Base-by-base conservation (phyloP, 139 green algal genomes). In the Pycnococcus provasolii region DNA sequence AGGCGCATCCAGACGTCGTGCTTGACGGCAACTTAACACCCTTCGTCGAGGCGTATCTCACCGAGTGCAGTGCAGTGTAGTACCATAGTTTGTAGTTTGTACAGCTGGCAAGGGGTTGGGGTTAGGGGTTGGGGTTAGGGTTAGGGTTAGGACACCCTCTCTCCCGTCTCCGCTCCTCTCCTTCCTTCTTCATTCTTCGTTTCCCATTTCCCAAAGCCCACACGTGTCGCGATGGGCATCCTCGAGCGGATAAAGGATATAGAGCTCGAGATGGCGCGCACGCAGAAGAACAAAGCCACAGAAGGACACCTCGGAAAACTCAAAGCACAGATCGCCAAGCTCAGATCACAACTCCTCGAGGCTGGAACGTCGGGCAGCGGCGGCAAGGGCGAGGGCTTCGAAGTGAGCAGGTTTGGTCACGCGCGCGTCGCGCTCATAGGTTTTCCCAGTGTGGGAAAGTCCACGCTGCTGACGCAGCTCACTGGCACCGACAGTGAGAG, bases 221-320 rank as follows among this genome's bases (percentile, higher is more conserved):
- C 61, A 68, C 62, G 3, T 41, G 51, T 3, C 37, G 42, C 59
- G 64, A 84, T 84, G 79, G 79, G 79, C 0, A 68, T 84, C 57
- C 50, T 76, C 5, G 79, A 84, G 43, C 67, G 52, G 5, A 96
- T 97, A 45, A 87, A 92, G 75, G 93, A 98, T 51, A 97, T 99
- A 60, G 93, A 98, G 86, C 45, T 80, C 45, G 93, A 98, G 80
- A 97, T 99, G 90, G 60, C 61, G 52, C 78, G 89, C 15, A 99
- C 94, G 11, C 94, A 99, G 77, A 98, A 96, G 74, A 96, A 97
- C 77, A 97, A 97, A 82, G 89, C 87, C 26, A 77, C 89, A 45
- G 87, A 96, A 72, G 96, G 95, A 62, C 92, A 97, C 67, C 65
- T 97, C 55, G 94, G 94, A 4, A 88, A 94, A 74, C 80, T 99